A percentile compares a stretch with the other conserved stretches of the same genome.
These are phyloP conservation scores for Kluyveromyces nonfermentans DNA, from an alignment of 805 yeast genomes.

Conservation along the genomic window DNA sequence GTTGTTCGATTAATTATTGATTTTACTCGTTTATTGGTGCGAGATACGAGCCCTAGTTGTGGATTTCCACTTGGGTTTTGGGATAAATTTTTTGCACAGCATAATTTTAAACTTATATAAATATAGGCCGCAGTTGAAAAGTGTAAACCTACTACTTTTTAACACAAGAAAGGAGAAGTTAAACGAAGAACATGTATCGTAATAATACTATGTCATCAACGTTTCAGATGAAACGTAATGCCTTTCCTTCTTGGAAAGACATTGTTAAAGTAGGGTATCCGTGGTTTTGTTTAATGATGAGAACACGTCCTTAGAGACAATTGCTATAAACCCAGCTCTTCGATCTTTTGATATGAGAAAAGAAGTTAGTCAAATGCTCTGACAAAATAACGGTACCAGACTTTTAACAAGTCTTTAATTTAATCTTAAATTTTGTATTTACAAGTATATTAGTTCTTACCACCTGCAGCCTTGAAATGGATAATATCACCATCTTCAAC, in stretches of 20 bases:
- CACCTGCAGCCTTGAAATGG: conserved; percentile 63
- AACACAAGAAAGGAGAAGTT: no score
- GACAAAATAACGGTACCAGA: conserved; percentile 11
- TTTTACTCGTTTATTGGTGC: no score
- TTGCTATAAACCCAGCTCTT: conserved; percentile 36
- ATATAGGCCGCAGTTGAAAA: not conserved
- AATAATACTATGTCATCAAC: no score
- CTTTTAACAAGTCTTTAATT: not conserved
- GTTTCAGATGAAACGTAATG: conserved; percentile 6
- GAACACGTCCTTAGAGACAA: conserved; percentile 30
- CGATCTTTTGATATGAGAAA: conserved; percentile 30
- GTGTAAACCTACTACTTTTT: no score
- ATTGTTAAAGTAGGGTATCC: not conserved
- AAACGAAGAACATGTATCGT: no score
- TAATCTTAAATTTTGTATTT: not conserved
- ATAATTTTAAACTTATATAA: no score
- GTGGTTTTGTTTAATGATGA: conserved; percentile 29
- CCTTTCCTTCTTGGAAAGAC: conserved; percentile 3
- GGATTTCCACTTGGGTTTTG: not conserved
- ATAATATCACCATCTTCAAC: conserved; percentile 82
- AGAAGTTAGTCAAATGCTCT: conserved; percentile 30
- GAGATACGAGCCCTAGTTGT: not conserved
- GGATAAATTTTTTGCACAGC: not conserved
- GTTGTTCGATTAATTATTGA: no score
- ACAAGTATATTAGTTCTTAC: conserved; percentile 32